These are phyloP conservation scores for Huntiella abstrusa DNA, from an alignment of 2,329 filamentous ascomycete genomes.

Conservation along the genomic window DNA sequence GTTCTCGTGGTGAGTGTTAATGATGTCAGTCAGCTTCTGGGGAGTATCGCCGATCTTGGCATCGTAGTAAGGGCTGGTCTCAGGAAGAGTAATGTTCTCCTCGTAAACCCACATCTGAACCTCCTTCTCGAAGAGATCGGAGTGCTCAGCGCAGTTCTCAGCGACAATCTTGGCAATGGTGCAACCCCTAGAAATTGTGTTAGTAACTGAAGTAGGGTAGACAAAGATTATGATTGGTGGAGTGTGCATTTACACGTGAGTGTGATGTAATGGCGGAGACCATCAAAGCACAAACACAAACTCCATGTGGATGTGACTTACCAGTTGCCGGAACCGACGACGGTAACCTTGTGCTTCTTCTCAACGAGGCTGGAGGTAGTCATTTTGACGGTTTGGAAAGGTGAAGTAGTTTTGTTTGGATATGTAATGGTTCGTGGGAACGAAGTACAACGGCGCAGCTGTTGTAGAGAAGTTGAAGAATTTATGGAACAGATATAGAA, in stretches of 20 bases:
- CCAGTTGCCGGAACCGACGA: constrained; percentile 96
- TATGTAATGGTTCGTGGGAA: neutral
- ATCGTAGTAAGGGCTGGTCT: constrained; percentile 56
- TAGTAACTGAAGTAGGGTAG: constrained; percentile 6
- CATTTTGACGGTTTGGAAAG: constrained; percentile 13
- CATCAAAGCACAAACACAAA: neutral
- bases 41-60: constrained; percentile 40
- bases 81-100: constrained; percentile 61
- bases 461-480: neutral
- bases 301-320: constrained; percentile 21
- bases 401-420: neutral
- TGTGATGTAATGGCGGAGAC: neutral
- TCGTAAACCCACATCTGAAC: constrained; percentile 99
- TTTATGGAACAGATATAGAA: neutral
- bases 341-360: constrained; percentile 79
- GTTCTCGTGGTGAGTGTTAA: constrained; percentile 90
- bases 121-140: constrained; percentile 64
- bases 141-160: constrained; percentile 67
- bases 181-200: constrained; percentile 48
- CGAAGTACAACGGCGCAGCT: neutral
- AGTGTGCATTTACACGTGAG: neutral
- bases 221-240: neutral
- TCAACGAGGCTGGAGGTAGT: constrained; percentile 28
- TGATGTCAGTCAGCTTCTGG: constrained; percentile 76
- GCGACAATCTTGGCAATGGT: constrained; percentile 95